These are phyloP conservation scores for Acrocalymma vagum DNA, from an alignment of 2,329 filamentous ascomycete genomes.

Conservation along the genomic window DNA sequence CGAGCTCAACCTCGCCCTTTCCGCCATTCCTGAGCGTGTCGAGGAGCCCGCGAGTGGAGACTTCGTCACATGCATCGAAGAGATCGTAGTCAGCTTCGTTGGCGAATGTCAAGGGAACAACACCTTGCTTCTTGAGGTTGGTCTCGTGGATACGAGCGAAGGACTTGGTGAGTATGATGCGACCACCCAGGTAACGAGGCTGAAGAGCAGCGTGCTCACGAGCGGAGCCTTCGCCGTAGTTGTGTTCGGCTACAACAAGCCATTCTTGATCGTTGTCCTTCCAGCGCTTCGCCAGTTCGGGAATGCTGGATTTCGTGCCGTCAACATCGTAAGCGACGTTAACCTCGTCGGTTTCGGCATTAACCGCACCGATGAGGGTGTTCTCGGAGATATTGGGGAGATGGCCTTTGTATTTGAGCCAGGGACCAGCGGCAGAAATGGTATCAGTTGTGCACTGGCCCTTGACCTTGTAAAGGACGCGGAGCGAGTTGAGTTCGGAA, in stretches of 20 bases:
- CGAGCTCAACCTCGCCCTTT: conserved; percentile 77
- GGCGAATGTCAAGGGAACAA: conserved; percentile 91
- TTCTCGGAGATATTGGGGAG: conserved; percentile 97
- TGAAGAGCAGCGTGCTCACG: conserved; percentile 91
- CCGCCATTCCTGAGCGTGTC: conserved; percentile 82
- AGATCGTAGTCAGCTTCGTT: conserved; percentile 88
- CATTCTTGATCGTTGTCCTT: conserved; percentile 78
- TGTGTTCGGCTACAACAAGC: conserved; percentile 97
- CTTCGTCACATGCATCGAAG: conserved; percentile 83
- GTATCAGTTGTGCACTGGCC: conserved; percentile 99
- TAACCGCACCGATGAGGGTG: conserved; percentile 94
- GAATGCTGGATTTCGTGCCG: conserved; percentile 78
- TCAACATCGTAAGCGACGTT: conserved; percentile 91
- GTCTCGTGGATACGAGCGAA: conserved; percentile 96
- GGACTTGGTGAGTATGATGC: conserved; percentile 83
- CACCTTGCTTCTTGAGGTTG: conserved; percentile 96
- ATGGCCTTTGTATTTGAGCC: conserved; percentile 99
- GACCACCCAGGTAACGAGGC: conserved; percentile 86
- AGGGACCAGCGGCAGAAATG: conserved; percentile 94
- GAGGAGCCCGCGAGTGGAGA: conserved; percentile 82
- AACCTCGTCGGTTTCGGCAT: conserved; percentile 90
- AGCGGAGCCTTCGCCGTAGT: conserved; percentile 92
- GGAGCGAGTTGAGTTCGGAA: conserved; percentile 77
- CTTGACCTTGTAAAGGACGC: conserved; percentile 93
- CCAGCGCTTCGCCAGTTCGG: conserved; percentile 87